Evolutionary conservation across 2,329 filamentous ascomycete species (phyloP).

Genomic region (Penicillium sp.): DNA sequence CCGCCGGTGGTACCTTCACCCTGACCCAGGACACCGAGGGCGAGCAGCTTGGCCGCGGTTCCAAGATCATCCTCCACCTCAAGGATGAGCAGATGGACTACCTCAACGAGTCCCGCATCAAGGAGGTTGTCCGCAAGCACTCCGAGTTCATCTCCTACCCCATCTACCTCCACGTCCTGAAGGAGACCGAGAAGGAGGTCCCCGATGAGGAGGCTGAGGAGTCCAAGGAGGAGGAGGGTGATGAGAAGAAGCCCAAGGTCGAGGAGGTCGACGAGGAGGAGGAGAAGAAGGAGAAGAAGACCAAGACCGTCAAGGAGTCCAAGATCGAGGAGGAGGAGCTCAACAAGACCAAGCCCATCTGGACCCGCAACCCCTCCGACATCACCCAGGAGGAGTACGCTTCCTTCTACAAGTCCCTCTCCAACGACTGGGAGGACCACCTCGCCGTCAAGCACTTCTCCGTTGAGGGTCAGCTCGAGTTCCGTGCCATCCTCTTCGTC

Average conservation of each 20-base stretch:
- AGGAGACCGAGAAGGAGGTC: conserved; percentile 99
- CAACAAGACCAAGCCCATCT: conserved; percentile 99
- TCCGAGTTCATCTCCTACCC: conserved; percentile 99
- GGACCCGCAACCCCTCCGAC: conserved; percentile 95
- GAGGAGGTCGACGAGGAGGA: conserved; percentile 87
- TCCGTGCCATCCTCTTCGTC: conserved; percentile 98
- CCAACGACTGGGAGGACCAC: conserved; percentile 99
- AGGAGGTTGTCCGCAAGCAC: conserved; percentile 99
- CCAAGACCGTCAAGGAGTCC: conserved; percentile 98
- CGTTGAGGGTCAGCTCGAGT: conserved; percentile 99
- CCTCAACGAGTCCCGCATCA: conserved; percentile 97
- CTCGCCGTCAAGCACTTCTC: conserved; percentile 99
- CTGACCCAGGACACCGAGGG: conserved; percentile 86
- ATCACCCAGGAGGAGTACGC: conserved; percentile 96
- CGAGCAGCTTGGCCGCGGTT: conserved; percentile 85
- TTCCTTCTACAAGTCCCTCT: conserved; percentile 99
- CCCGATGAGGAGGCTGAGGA: conserved; percentile 89
- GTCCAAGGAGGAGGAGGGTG: conserved; percentile 64
- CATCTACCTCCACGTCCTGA: conserved; percentile 98
- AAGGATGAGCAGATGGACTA: conserved; percentile 99
- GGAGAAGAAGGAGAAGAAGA: conserved; percentile 90
- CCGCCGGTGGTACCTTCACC: conserved; percentile 94
- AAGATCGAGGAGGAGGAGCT: conserved; percentile 99
- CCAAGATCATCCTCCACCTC: conserved; percentile 96
- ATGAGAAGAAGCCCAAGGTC: conserved; percentile 92